Evolutionary conservation across 352 stramenopile species (phyloP).

Genomic region (Elongisporangium senticosum): DNA sequence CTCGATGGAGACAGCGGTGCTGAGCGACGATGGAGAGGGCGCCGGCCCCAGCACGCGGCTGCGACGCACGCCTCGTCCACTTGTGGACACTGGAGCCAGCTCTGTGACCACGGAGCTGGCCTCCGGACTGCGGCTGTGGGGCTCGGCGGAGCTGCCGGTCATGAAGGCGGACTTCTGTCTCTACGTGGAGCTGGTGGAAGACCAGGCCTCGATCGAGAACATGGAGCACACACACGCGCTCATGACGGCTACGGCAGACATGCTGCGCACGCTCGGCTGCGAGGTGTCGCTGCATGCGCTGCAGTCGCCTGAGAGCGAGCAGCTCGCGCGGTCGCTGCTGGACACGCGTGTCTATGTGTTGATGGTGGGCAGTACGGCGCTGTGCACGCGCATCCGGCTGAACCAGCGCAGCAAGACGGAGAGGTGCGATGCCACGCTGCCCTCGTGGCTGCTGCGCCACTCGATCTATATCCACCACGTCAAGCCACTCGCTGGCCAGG

Average conservation of each 20-base stretch:
- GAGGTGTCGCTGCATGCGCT: conserved; percentile 36
- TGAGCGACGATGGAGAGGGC: not conserved
- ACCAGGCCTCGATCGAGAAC: not conserved
- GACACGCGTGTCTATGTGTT: conserved; percentile 45
- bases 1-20: not conserved
- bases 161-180: conserved; percentile 34
- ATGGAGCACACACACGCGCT: conserved; percentile 29
- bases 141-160: conserved; percentile 15
- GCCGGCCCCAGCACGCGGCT: not conserved
- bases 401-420: conserved; percentile 8
- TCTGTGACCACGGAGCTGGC: not conserved
- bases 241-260: conserved; percentile 25
- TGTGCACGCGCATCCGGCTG: conserved; percentile 1
- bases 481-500: conserved; percentile 31
- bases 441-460: conserved; percentile 40
- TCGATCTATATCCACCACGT: conserved; percentile 39
- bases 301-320: conserved; percentile 19
- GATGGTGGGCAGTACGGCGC: conserved; percentile 28
- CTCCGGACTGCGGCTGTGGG: not conserved
- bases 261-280: conserved; percentile 35
- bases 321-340: conserved; percentile 9
- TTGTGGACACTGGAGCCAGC: not conserved
- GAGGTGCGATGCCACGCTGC: conserved; percentile 16
- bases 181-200: conserved; percentile 19
- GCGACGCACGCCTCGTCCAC: not conserved